phyloP scores from a whole-genome alignment of 371 early-diverging fungal genomes.

The Mortierella sp. region DNA sequence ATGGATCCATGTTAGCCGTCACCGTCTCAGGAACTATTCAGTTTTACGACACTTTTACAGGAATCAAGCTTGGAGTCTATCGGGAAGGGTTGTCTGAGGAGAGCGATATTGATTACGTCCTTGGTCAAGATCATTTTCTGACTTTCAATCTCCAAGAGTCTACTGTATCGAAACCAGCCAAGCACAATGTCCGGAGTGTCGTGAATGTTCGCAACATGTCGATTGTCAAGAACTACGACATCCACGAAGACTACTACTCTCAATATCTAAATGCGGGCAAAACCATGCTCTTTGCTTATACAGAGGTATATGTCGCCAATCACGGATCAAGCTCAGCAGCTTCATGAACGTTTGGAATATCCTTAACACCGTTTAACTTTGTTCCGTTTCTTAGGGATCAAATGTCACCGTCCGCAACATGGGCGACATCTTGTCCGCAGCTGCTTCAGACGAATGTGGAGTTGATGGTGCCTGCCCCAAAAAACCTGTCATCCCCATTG shows the following conservation, averaged over 20 bases:
- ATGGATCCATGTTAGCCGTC: conserved; percentile 9
- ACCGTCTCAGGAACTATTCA: neutral
- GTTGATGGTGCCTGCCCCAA: too few relatives aligned
- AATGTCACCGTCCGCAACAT: neutral
- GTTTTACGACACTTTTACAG: conserved; percentile 12
- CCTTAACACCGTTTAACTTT: neutral
- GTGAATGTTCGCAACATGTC: conserved; percentile 7
- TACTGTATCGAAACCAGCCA: neutral
- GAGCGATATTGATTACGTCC: neutral
- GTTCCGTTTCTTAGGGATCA: neutral
- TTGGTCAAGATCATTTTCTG: conserved; percentile 12
- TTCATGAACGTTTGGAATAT: neutral
- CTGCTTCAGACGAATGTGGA: neutral
- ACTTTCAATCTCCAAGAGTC: neutral
- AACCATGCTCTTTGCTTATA: neutral
- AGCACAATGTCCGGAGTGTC: conserved; percentile 3
- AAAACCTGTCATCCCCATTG: too few relatives aligned
- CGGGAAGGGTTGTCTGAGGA: neutral
- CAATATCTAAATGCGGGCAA: neutral
- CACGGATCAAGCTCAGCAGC: neutral
- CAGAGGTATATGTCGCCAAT: conserved; percentile 1
- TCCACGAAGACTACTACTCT: neutral
- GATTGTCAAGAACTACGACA: neutral
- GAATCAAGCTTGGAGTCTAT: neutral
- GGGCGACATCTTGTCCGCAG: neutral